A percentile compares a stretch with the other conserved stretches of the same genome.
Evolutionary conservation across 2,329 filamentous ascomycete species (phyloP).

Genomic region (Hansfordia pulvinata): DNA sequence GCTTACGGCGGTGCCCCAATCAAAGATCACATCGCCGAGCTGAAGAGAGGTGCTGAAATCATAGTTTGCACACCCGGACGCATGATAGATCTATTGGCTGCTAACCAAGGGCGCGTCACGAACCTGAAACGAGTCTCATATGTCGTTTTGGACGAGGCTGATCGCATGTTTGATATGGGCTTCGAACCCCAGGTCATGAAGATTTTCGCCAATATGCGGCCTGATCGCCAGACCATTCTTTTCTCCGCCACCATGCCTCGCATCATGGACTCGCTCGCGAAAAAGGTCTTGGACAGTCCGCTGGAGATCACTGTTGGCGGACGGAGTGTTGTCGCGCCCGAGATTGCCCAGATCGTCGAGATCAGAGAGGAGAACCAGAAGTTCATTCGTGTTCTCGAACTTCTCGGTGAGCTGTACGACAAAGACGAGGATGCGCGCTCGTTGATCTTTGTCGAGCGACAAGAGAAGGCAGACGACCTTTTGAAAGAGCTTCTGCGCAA

Average conservation of each 20-base stretch:
- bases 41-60: slow-evolving; percentile 91
- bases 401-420: slow-evolving; percentile 77
- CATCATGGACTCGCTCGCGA: slow-evolving; percentile 80
- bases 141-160: slow-evolving; percentile 90
- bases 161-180: slow-evolving; percentile 99
- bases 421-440: slow-evolving; percentile 81
- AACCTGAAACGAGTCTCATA: slow-evolving; percentile 85
- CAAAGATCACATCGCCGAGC: slow-evolving; percentile 90
- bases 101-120: slow-evolving; percentile 87
- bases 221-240: slow-evolving; percentile 83
- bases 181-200: slow-evolving; percentile 98
- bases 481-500: slow-evolving; percentile 69
- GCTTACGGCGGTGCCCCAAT: slow-evolving; percentile 93
- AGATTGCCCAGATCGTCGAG: slow-evolving; percentile 88
- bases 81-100: slow-evolving; percentile 87
- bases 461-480: slow-evolving; percentile 76
- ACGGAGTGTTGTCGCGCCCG: slow-evolving; percentile 72
- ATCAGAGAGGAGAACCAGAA: slow-evolving; percentile 73
- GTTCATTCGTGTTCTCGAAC: slow-evolving; percentile 69
- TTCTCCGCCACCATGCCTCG: slow-evolving; percentile 95
- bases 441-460: slow-evolving; percentile 82
- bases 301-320: slow-evolving; percentile 90
- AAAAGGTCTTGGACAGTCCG: slow-evolving; percentile 74
- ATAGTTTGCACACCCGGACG: slow-evolving; percentile 91
- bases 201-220: slow-evolving; percentile 81